Evolutionary conservation across 2,329 filamentous ascomycete genomes (phyloP), one percentile per base, ranked within the genome.

Genomic region (Coniochaeta prunicola): DNA sequence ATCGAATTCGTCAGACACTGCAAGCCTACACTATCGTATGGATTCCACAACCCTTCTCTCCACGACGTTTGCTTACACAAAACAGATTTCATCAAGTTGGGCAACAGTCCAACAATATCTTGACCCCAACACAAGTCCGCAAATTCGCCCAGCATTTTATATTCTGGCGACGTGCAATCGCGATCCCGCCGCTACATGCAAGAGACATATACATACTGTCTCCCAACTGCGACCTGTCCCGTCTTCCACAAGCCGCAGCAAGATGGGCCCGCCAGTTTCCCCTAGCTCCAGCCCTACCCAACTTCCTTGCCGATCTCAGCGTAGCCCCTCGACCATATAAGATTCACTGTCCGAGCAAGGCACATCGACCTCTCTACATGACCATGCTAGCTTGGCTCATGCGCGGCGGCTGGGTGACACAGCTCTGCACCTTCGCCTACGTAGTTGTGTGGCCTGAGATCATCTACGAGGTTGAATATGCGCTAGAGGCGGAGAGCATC

Each of bases 381-480:
- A 84, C 90, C 34, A 96, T 97, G 72, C 78, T 99, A 28, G 92
- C 91, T 24, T 99, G 93, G 91, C 82, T 99, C 9, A 86, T 97
- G 76, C 86, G 92, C 42, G 89, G 91, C 53, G 92, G 91, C 15
- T 96, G 94, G 90, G 92, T 97, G 0, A 96, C 90, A 0, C 92
- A 97, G 71, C 81, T 99, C 6, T 90, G 92, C 62, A 94, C 91
- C 0, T 97, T 96, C 71, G 91, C 89, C 13, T 96, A 94, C 79
- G 85, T 97, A 48, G 84, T 93, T 56, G 89, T 94, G 45, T 88
- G 87, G 73, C 86, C 89, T 2, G 88, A 93, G 69, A 89, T 96
- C 62, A 86, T 94, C 65, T 87, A 89, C 67, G 87, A 90, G 63
- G 91, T 96, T 3, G 86, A 90, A 57, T 83, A 87, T 65, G 83